Evolutionary conservation across 768 basidiomycete species (phyloP), one percentile per base, ranked within the genome.

Genomic region (Leucosporidium creatinivorum): DNA sequence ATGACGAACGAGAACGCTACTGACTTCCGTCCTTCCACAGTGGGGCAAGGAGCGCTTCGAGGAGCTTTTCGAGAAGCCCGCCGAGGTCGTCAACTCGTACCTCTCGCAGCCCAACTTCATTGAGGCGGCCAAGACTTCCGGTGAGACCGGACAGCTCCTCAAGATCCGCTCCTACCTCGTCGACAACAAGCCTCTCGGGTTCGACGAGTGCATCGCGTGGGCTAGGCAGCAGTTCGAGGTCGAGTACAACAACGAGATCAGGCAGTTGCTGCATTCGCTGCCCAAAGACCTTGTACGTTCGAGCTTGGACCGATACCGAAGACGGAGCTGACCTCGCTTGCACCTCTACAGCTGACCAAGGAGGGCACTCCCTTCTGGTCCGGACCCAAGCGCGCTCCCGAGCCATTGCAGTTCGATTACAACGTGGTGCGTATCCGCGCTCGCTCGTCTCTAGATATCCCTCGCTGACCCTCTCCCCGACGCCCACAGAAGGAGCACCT

Each of bases 331-430:
- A 58, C 44, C n/a, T 6, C 4, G 1, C 7, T 25, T 18, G 28
- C 13, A 19, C 36, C 51, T 17, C n/a, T 44, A n/a, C 69, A 81
- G 81, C 74, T 80, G 57, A 93, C 93, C 12, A 91, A 85, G 75
- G 88, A 86, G 25, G 96, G 96, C 8, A 90, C 92, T 73, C 93
- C 93, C 17, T 99, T 99, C 84, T 99, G 96, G 96, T 93, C 91
- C 74, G 92, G 93, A 25, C 96, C 96, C 3, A 99, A 99, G 82
- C 85, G 96, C 68, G 94, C 93, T 10, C 96, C 96, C 18, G 92
- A 97, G 58, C 82, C 94, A 31, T 81, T 99, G 70, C 81, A 81
- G 8, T 99, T 98, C 80, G 83, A 93, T 79, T 84, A 90, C 15
- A 87, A 83, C 72, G 87, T 97, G 75, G 94, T 97, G 76, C 78